Percentiles rank a stretch among this genome's conserved stretches.
Evolutionary conservation across 805 yeast genomes (phyloP).

Genomic region (Wickerhamomyces sydowiorum): DNA sequence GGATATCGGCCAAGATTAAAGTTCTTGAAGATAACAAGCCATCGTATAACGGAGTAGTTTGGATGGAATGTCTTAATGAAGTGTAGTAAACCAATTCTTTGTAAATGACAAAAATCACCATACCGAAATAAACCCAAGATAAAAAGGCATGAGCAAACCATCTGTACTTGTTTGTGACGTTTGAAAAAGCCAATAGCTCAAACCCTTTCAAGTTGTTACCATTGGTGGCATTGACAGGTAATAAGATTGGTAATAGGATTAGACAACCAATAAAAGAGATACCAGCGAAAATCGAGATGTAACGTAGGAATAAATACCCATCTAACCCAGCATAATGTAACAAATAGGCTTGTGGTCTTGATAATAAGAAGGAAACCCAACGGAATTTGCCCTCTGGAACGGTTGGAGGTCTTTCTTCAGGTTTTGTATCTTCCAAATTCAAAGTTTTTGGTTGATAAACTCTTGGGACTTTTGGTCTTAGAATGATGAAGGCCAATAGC

Average conservation of each 20-base stretch:
- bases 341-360: conserved; percentile 53
- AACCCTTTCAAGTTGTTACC: conserved; percentile 53
- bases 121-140: conserved; percentile 69
- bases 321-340: conserved; percentile 70
- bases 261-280: conserved; percentile 49
- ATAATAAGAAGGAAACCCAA: conserved; percentile 50
- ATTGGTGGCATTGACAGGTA: conserved; percentile 72
- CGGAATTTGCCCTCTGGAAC: conserved; percentile 55
- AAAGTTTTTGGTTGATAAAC: conserved; percentile 80
- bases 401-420: conserved; percentile 55
- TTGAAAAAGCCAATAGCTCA: conserved; percentile 57
- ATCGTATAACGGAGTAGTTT: conserved; percentile 68
- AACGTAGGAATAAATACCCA: conserved; percentile 72
- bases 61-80: conserved; percentile 66
- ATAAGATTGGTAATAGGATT: conserved; percentile 59
- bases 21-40: conserved; percentile 67
- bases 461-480: conserved; percentile 60
- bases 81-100: conserved; percentile 69
- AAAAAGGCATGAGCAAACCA: conserved; percentile 70
- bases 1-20: conserved; percentile 62
- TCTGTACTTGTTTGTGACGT: conserved; percentile 57
- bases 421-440: conserved; percentile 28
- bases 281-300: conserved; percentile 47
- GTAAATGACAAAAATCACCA: conserved; percentile 60
- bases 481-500: conserved; percentile 55